Conservation (phyloP, 2,329 filamentous ascomycete genomes). For the Alternaria brassicae region DNA sequence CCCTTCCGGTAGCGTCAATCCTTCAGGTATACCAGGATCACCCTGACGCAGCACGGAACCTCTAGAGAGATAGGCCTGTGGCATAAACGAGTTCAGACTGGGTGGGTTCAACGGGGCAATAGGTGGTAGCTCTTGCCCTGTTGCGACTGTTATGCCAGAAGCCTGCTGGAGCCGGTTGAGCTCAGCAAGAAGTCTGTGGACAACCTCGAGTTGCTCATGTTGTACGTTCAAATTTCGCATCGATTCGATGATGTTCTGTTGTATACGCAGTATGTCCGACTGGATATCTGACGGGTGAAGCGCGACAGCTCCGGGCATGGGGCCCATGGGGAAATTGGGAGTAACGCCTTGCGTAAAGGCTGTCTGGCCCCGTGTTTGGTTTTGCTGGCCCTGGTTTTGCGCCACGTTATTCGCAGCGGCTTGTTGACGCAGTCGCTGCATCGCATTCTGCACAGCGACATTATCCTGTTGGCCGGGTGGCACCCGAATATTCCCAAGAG, state of each 20-base stretch:
- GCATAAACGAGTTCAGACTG: constrained; percentile 25
- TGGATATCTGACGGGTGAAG: constrained; percentile 46
- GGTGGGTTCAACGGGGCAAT: constrained; percentile 36
- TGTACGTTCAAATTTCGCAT: constrained; percentile 44
- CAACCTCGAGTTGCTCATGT: constrained; percentile 44
- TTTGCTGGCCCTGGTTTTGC: constrained; percentile 29
- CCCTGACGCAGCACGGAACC: constrained; percentile 44
- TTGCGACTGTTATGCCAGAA: constrained; percentile 32
- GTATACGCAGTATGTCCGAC: constrained; percentile 46
- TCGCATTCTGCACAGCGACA: constrained; percentile 30
- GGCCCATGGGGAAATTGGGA: constrained; percentile 17
- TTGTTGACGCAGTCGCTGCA: constrained; percentile 36
- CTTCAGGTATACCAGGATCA: constrained; percentile 45
- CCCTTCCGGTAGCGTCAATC: constrained; percentile 47
- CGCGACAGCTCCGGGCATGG: constrained; percentile 29
- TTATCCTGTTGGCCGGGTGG: constrained; percentile 38
- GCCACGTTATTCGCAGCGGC: constrained; percentile 31
- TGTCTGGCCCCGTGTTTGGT: constrained; percentile 20
- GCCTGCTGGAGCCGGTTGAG: constrained; percentile 43
- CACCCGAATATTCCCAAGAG: constrained; percentile 44
- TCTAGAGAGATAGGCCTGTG: constrained; percentile 45
- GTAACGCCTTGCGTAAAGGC: constrained; percentile 15
- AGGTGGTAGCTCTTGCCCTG: constrained; percentile 35
- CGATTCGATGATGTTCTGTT: constrained; percentile 49
- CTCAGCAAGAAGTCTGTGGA: constrained; percentile 42